These are phyloP conservation scores for Malus hybrid DNA, from an alignment of 331 rosid genomes.

Conservation along the genomic window DNA sequence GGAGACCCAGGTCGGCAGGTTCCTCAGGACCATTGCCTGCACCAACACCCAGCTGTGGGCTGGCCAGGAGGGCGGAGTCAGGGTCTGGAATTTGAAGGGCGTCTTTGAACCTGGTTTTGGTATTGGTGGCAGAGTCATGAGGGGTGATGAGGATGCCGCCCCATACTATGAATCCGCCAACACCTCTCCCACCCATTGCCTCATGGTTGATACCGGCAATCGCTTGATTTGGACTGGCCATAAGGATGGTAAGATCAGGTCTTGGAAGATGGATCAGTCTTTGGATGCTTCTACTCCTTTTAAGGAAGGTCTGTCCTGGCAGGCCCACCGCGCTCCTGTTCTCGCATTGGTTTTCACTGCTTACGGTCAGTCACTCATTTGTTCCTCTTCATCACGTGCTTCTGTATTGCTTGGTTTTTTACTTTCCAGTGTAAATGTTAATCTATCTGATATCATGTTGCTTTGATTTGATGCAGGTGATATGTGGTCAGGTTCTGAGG, in stretches of 20 bases:
- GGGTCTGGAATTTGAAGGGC: constrained; percentile 64
- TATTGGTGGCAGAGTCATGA: constrained; percentile 63
- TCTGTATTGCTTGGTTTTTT: not conserved
- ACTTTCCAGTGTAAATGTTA: not conserved
- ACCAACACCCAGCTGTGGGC: constrained; percentile 85
- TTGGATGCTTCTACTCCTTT: constrained; percentile 48
- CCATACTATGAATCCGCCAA: constrained; percentile 71
- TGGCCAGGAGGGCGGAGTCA: constrained; percentile 83
- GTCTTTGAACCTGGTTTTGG: constrained; percentile 61
- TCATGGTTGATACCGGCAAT: constrained; percentile 58
- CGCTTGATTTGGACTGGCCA: constrained; percentile 83
- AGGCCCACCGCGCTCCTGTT: constrained; percentile 79
- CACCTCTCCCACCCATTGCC: constrained; percentile 65
- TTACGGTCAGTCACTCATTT: constrained; percentile 32
- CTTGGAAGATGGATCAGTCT: constrained; percentile 86
- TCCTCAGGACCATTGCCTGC: constrained; percentile 79
- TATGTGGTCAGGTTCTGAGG: constrained; percentile 94
- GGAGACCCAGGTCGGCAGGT: constrained; percentile 89
- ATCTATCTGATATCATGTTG: not conserved
- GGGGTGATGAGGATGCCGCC: constrained; percentile 93
- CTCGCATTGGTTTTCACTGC: constrained; percentile 60
- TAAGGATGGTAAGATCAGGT: constrained; percentile 90
- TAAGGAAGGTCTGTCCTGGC: constrained; percentile 99
- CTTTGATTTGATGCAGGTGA: constrained; percentile 52
- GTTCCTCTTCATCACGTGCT: not conserved